Evolutionary conservation across 1,139 yeast genomes (phyloP).

Genomic region (Zygosaccharomyces sapae): DNA sequence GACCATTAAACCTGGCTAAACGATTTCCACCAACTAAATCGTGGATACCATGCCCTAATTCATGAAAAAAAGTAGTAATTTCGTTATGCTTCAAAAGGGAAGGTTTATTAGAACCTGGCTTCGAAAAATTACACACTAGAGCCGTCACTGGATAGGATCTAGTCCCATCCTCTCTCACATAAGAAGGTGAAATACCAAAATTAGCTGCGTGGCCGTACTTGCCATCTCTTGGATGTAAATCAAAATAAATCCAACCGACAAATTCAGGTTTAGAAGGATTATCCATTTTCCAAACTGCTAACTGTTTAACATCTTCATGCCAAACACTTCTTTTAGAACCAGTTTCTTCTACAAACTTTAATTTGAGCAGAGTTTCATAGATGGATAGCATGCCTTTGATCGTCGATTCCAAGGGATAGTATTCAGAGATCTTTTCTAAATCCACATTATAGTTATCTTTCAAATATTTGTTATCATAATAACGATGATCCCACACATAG

Average conservation of each 20-base stretch:
- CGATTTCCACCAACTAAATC: slow-evolving; percentile 64
- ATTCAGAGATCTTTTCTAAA: slow-evolving; percentile 65
- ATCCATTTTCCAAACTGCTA: slow-evolving; percentile 66
- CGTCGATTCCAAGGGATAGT: slow-evolving; percentile 69
- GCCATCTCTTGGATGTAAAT: slow-evolving; percentile 79
- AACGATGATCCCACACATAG: slow-evolving; percentile 72
- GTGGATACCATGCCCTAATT: slow-evolving; percentile 86
- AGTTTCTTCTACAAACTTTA: slow-evolving; percentile 56
- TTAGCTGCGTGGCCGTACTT: slow-evolving; percentile 87
- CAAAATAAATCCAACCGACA: slow-evolving; percentile 76
- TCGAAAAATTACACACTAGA: slow-evolving; percentile 79
- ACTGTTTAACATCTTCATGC: slow-evolving; percentile 77
- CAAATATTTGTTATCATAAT: slow-evolving; percentile 58
- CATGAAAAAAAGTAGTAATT: slow-evolving; percentile 83
- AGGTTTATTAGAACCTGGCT: slow-evolving; percentile 67
- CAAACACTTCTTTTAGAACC: slow-evolving; percentile 47
- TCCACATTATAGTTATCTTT: slow-evolving; percentile 70
- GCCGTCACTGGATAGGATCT: slow-evolving; percentile 68
- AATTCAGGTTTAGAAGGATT: slow-evolving; percentile 48
- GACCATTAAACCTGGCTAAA: slow-evolving; percentile 66
- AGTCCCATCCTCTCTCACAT: slow-evolving; percentile 44
- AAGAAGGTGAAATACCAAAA: slow-evolving; percentile 67
- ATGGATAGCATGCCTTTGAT: slow-evolving; percentile 63
- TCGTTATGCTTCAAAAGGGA: slow-evolving; percentile 73
- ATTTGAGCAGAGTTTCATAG: slow-evolving; percentile 63